A percentile compares a stretch with the other conserved stretches of the same genome.
These are phyloP conservation scores for Fraxinus floribunda DNA, from an alignment of 305 asterid species.

Conservation along the genomic window DNA sequence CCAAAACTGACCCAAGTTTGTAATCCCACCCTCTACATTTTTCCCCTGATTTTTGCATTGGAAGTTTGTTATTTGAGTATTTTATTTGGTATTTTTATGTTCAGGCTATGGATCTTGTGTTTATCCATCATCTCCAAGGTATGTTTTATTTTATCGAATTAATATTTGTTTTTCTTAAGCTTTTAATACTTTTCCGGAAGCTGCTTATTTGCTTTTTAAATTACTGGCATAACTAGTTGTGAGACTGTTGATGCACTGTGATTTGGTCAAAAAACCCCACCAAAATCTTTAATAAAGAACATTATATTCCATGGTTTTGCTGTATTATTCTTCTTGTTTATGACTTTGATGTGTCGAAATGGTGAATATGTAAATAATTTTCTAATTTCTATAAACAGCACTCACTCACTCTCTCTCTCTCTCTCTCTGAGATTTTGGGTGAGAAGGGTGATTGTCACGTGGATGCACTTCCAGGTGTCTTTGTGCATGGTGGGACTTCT, in stretches of 20 bases:
- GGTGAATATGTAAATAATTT: neutral
- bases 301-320: neutral
- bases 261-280: neutral
- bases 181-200: constrained; percentile 22
- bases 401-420: neutral
- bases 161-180: neutral
- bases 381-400: too few relatives aligned
- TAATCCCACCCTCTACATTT: neutral
- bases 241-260: neutral
- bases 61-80: neutral
- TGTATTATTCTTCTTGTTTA: neutral
- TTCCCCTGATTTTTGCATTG: neutral
- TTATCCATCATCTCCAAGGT: constrained; percentile 78
- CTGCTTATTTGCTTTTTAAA: constrained; percentile 16
- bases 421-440: neutral
- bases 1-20: constrained; percentile 87
- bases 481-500: neutral
- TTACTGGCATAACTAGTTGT: neutral
- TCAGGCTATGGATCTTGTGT: constrained; percentile 94
- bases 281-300: neutral
- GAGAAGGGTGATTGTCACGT: neutral
- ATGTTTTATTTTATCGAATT: neutral
- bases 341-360: neutral
- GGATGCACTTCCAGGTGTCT: neutral
- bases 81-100: constrained; percentile 7